Percentiles rank a stretch among this genome's conserved stretches.
Conservation (phyloP, 164 flowering plant species). For the Aristolochia fimbriata region DNA sequence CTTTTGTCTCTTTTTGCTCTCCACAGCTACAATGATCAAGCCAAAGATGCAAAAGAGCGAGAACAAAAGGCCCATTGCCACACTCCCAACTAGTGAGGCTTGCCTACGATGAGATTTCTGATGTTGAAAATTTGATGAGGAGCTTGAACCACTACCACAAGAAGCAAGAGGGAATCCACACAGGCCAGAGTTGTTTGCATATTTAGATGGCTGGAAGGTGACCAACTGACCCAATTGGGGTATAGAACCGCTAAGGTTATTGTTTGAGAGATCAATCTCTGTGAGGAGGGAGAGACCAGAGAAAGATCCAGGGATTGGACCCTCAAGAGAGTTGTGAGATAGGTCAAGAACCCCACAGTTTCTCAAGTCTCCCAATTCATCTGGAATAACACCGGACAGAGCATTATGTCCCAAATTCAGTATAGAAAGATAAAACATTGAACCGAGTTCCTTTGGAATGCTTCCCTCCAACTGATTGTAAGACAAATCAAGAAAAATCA, state of each 20-base stretch:
- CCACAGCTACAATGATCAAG: constrained; percentile 48
- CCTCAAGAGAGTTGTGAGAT: constrained; percentile 58
- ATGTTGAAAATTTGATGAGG: constrained; percentile 20
- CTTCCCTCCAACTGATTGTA: constrained; percentile 54
- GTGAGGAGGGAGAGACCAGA: constrained; percentile 42
- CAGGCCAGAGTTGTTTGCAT: constrained; percentile 64
- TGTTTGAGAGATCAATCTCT: constrained; percentile 72
- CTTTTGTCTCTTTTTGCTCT: constrained; percentile 55
- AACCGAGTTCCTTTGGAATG: constrained; percentile 77
- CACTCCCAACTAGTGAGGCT: constrained; percentile 74
- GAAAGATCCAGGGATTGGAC: constrained; percentile 56
- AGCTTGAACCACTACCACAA: constrained; percentile 26
- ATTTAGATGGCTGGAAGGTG: constrained; percentile 45
- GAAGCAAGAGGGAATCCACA: constrained; percentile 73
- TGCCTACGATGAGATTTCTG: constrained; percentile 43
- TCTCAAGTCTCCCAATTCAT: constrained; percentile 49
- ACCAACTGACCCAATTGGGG: constrained; percentile 71
- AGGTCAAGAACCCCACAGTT: constrained; percentile 65
- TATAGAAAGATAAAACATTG: constrained; percentile 49
- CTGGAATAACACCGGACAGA: constrained; percentile 68
- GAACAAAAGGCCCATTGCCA: constrained; percentile 82
- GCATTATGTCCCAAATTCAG: constrained; percentile 82
- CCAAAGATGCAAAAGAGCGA: constrained; percentile 72
- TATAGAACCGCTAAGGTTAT: constrained; percentile 58
- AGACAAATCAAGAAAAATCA: constrained; percentile 86